A percentile compares a stretch with the other conserved stretches of the same genome.
Conservation (phyloP, 441 rosid species). For the Melastoma candidum region DNA sequence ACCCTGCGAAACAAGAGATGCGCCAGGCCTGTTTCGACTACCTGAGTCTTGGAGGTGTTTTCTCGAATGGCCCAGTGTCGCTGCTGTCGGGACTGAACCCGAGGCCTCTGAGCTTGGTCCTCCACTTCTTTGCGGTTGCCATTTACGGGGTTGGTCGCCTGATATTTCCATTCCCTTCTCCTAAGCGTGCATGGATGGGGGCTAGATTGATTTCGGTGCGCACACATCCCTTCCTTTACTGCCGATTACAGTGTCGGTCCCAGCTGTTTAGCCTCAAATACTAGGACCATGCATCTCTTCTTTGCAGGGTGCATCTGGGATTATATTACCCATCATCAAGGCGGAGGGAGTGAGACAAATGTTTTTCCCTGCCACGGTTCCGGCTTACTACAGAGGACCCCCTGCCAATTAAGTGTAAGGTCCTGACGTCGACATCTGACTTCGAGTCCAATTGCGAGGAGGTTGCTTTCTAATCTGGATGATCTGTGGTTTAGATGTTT, state of each 20-base stretch:
- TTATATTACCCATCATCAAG: slow-evolving; percentile 9
- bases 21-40: slow-evolving; percentile 12
- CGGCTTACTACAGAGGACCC: slow-evolving; percentile 9
- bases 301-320: slow-evolving; percentile 12
- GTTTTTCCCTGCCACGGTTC: slow-evolving; percentile 11
- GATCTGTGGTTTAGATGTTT: too few species aligned
- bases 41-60: slow-evolving; percentile 7
- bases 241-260: neutral
- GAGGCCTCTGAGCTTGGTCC: slow-evolving; percentile 9
- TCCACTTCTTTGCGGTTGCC: slow-evolving; percentile 12
- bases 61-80: slow-evolving; percentile 11
- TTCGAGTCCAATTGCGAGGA: too few species aligned
- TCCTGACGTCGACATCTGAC: too few species aligned
- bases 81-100: slow-evolving; percentile 12
- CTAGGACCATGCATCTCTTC: neutral
- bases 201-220: slow-evolving; percentile 11
- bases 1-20: slow-evolving; percentile 12
- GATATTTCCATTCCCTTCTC: slow-evolving; percentile 10
- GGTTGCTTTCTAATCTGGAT: too few species aligned
- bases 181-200: slow-evolving; percentile 5
- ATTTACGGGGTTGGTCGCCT: slow-evolving; percentile 9
- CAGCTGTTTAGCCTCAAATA: neutral
- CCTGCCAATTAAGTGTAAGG: neutral
- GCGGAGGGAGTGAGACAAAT: slow-evolving; percentile 13
- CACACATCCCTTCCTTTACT: neutral